Base-by-base conservation (phyloP, 169 alveolate genomes). In the Sarcocystis neurona region DNA sequence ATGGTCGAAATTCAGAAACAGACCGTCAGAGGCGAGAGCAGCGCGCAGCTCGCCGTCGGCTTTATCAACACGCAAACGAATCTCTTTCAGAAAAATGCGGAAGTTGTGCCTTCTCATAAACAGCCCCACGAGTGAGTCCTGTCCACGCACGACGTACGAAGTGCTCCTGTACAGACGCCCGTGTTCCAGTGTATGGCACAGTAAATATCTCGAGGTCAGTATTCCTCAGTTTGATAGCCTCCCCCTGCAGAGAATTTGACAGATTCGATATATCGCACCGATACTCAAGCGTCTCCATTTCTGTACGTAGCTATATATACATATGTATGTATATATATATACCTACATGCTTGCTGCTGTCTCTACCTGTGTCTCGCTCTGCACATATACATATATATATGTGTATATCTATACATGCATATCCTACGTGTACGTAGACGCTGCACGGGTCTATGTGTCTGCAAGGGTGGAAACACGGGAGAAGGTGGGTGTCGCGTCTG, bases 1-100 rank as follows among this genome's bases (percentile, higher is more conserved):
- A 72, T 72, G 82, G 53, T 72, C 5, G 82, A 72, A 43, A 72
- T 72, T 53, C 82, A 72, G 82, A 72, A 37, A 27, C 34, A 39
- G 27, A 72, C 82, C 10, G 53, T 72, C 8, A 20, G 34, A 4
- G 82, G 82, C 34, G 82, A 72, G 41, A 27, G 56, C 12, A 53
- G 23, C 12, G 82, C 20, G 30, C 82, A 72, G 46, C 56, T 72
- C 27, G 82, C 82, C 18, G 82, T 72, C 2, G 82, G 82, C 34
- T 72, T 72, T 39, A 23, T 72, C 47, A 18, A 47, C 58, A 23
- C 82, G 18, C 34, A 56, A 37, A 72, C 34, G 39, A 72, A 72
- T 72, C 32, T 72, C 43, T 72, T 2, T 53, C 41, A 72, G 39
- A 37, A 37, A 37, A 72, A 72, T 18, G 34, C 8, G 37, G 82